Conservation (phyloP, 228 moss, liverwort and hornwort species). For the Sphagnum magellanicum region DNA sequence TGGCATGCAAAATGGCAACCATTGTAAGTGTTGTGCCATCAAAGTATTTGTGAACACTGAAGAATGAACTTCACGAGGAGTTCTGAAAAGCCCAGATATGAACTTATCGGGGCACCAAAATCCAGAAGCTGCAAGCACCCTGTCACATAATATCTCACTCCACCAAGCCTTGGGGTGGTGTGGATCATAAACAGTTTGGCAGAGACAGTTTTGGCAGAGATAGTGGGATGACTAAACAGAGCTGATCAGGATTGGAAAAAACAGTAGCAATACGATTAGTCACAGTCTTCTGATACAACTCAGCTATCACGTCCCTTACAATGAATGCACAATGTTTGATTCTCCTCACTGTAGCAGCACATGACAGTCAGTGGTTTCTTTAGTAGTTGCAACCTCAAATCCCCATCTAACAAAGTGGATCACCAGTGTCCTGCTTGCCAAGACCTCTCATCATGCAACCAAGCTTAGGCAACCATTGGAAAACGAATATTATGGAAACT, state of each 20-base stretch:
- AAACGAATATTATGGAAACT: too few species aligned
- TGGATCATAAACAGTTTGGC: not conserved
- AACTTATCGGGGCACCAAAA: too few species aligned
- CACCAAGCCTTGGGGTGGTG: too few species aligned
- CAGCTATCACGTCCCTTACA: slow-evolving; percentile 87
- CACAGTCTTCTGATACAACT: slow-evolving; percentile 91
- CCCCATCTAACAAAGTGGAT: too few species aligned
- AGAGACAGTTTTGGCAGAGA: not conserved
- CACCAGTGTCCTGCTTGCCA: not conserved
- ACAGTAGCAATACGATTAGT: slow-evolving; percentile 43
- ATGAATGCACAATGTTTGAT: slow-evolving; percentile 82
- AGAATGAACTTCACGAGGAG: too few species aligned
- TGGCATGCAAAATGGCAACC: slow-evolving; percentile 12
- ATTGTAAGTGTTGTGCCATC: not conserved
- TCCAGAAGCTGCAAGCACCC: too few species aligned
- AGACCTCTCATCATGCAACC: not conserved
- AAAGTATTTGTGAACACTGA: too few species aligned
- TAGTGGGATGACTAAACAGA: not conserved
- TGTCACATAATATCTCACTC: not conserved
- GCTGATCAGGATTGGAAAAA: not conserved
- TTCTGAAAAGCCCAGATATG: too few species aligned
- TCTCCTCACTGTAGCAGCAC: slow-evolving; percentile 52
- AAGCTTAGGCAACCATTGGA: not conserved
- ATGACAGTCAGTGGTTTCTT: not conserved
- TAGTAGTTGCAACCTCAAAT: not conserved